Conservation (phyloP, 1,284 basidiomycete species). For the Entoloma clypeatum region DNA sequence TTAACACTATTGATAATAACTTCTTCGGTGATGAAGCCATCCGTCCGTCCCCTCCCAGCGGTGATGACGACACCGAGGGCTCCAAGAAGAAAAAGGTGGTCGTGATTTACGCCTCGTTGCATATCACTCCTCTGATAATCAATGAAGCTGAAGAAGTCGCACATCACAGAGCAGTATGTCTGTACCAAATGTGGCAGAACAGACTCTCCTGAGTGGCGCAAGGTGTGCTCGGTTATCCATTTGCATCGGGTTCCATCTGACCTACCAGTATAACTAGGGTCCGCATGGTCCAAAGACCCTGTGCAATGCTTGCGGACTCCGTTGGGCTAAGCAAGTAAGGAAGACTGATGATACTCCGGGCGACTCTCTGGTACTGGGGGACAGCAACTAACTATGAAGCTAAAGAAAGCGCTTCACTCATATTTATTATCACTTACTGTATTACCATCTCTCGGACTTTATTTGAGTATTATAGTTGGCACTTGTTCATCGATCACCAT, state of each 20-base stretch:
- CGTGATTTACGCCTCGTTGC: slow-evolving; percentile 8
- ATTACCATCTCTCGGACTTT: too few species aligned
- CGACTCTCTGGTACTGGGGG: too few species aligned
- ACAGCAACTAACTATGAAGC: slow-evolving; percentile 6
- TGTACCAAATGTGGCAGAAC: slow-evolving; percentile 78
- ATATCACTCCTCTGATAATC: slow-evolving; percentile 6
- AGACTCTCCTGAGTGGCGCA: slow-evolving; percentile 82
- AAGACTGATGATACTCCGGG: slow-evolving; percentile 27
- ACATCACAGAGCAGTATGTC: slow-evolving; percentile 60
- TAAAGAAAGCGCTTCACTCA: background rate
- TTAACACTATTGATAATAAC: slow-evolving; percentile 8
- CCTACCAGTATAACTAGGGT: slow-evolving; percentile 45
- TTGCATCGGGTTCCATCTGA: slow-evolving; percentile 13
- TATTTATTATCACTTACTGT: background rate
- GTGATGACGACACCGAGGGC: slow-evolving; percentile 35
- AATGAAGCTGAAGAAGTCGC: slow-evolving; percentile 46
- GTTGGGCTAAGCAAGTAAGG: slow-evolving; percentile 69
- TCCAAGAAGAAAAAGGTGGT: slow-evolving; percentile 44
- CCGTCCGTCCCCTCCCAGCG: slow-evolving; percentile 1
- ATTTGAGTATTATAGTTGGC: too few species aligned
- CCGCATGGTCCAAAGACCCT: slow-evolving; percentile 82
- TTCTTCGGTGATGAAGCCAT: slow-evolving; percentile 6
- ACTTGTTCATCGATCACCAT: too few species aligned
- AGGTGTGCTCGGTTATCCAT: slow-evolving; percentile 41
- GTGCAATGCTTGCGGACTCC: slow-evolving; percentile 83